Evolutionary conservation across 805 yeast genomes (phyloP).

Genomic region (Zygotorulaspora danielsina): DNA sequence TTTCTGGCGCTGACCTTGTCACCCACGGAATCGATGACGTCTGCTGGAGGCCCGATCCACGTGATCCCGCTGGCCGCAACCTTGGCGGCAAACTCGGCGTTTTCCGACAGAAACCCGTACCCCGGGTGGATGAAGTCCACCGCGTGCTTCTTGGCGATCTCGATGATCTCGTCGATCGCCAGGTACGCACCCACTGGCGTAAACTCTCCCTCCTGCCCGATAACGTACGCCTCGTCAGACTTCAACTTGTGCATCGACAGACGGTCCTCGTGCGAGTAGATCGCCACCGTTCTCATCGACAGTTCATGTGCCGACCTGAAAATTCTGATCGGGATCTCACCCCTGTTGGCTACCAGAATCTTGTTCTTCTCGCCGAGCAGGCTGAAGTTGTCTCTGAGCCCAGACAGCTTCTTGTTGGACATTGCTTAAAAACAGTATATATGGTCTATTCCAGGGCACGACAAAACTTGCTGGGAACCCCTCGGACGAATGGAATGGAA

Average conservation of each 20-base stretch:
- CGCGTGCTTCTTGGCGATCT: slow-evolving; percentile 69
- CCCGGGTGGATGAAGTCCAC: slow-evolving; percentile 93
- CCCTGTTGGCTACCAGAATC: slow-evolving; percentile 78
- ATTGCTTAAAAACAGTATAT: slow-evolving; percentile 4
- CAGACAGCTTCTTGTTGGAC: slow-evolving; percentile 25
- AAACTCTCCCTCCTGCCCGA: slow-evolving; percentile 83
- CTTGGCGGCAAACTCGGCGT: slow-evolving; percentile 88
- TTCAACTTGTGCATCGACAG: slow-evolving; percentile 91
- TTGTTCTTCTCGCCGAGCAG: slow-evolving; percentile 44
- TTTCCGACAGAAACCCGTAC: slow-evolving; percentile 85
- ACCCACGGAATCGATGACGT: slow-evolving; percentile 90
- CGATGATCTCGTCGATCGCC: slow-evolving; percentile 91
- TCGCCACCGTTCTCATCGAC: slow-evolving; percentile 95
- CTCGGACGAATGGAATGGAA: too few relatives aligned
- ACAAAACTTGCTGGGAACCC: too few relatives aligned
- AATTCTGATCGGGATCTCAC: slow-evolving; percentile 82
- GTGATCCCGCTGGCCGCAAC: slow-evolving; percentile 87
- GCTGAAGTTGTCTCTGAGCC: slow-evolving; percentile 34
- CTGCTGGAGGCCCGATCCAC: slow-evolving; percentile 92
- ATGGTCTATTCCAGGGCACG: too few relatives aligned
- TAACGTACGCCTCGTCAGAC: slow-evolving; percentile 89
- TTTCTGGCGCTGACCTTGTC: slow-evolving; percentile 94
- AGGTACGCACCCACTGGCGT: slow-evolving; percentile 95
- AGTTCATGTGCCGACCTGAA: slow-evolving; percentile 97
- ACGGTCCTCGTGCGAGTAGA: slow-evolving; percentile 93